Base-by-base conservation (phyloP, 2,329 filamentous ascomycete genomes). In the Sphaceloma murrayae region DNA sequence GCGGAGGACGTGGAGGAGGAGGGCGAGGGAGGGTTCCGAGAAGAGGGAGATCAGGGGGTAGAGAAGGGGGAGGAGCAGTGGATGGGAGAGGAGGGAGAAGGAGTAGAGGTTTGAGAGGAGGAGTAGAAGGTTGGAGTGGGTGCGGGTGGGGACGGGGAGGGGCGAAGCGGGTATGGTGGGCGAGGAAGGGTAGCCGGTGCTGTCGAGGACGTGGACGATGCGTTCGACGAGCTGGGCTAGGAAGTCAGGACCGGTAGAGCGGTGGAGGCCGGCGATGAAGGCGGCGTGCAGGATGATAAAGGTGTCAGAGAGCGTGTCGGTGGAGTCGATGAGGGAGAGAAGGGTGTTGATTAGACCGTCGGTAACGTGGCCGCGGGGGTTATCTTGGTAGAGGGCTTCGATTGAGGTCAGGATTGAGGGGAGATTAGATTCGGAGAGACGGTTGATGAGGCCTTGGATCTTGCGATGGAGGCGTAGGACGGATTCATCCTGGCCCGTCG, bases 231-330 rank as follows among this genome's bases (percentile, higher is more conserved):
- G 70, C 55, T 93, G 82, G 1, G 88, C 89, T 3, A 86, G 89
- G 62, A 96, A 88, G 55, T 94, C 89, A 10, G 80, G 81, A 4
- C 91, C 91, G 33, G 91, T 73, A 5, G 91, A 72, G 58, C 85
- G 93, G 66, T 94, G 94, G 1, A 94, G 64, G 0, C 87, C 86
- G 4, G 89, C 79, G 26, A 89, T 78, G 58, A 96, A 96, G 3
- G 87, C 89, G 27, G 88, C 87, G 46, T 87, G 82, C 8, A 96
- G 74, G 42, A 95, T 86, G 45, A 95, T 77, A 54, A 95, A 93
- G 0, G 88, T 91, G 54, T 95, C 89, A 4, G 83, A 79, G 2
- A 95, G 69, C 32, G 71, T 78, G 17, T 87, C 83, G 5, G 80
- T 76, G 53, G 93, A 86, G 55, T 78, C 82, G 21, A 94, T 75